These are phyloP conservation scores for Papilionanthe hybrid DNA, from an alignment of 116 monocot species.

Conservation along the genomic window DNA sequence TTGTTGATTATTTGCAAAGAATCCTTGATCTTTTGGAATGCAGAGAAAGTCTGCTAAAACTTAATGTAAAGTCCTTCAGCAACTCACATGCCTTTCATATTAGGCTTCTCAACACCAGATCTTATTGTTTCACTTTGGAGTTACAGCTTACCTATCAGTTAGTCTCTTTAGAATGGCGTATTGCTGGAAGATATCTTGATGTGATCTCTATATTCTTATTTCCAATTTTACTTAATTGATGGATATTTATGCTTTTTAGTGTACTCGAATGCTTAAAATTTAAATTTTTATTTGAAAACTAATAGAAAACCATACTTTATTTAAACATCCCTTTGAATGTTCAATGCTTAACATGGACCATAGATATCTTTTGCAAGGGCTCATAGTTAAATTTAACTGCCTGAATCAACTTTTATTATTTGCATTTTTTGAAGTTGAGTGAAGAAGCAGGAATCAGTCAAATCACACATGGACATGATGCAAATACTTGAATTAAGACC, in stretches of 20 bases:
- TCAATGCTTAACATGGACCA: background rate
- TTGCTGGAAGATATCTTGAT: background rate
- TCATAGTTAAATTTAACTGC: background rate
- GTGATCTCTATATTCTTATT: background rate
- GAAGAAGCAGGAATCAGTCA: background rate
- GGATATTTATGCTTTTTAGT: background rate
- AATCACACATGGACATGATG: background rate
- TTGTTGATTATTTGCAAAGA: too few relatives aligned
- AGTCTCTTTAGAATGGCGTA: background rate
- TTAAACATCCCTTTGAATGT: background rate
- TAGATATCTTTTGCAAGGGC: background rate
- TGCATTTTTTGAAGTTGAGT: background rate
- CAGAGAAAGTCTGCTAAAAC: too few relatives aligned
- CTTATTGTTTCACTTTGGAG: background rate
- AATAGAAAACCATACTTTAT: background rate
- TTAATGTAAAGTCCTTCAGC: too few relatives aligned
- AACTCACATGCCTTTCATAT: too few relatives aligned
- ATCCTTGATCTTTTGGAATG: too few relatives aligned
- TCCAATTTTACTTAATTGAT: too few relatives aligned
- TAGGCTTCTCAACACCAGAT: too few relatives aligned
- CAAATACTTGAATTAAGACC: background rate
- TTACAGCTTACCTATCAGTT: background rate
- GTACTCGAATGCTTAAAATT: background rate
- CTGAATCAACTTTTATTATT: background rate
- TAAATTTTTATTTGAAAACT: background rate